phyloP scores from a whole-genome alignment of 73 alveolate species.

The Stentor roeselii region DNA sequence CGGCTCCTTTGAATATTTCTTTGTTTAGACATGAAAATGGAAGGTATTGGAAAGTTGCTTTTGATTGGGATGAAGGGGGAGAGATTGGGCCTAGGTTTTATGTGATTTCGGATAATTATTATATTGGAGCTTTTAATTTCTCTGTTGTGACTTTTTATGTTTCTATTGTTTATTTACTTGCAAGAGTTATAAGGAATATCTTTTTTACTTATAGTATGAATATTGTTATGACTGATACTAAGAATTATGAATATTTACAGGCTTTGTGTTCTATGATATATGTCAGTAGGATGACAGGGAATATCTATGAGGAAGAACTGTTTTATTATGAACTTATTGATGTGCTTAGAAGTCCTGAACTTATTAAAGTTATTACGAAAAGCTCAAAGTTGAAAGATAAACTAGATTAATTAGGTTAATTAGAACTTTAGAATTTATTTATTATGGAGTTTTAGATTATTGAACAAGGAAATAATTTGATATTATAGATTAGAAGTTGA shows the following conservation, averaged over 20 bases:
- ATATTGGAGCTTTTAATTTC: conserved; percentile 37
- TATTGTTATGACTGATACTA: conserved; percentile 76
- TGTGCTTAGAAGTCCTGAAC: conserved; percentile 93
- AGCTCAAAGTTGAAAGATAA: neutral
- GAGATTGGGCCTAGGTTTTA: conserved; percentile 43
- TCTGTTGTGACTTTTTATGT: conserved; percentile 57
- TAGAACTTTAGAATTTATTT: too few relatives aligned
- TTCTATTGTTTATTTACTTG: conserved; percentile 57
- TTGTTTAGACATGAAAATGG: neutral
- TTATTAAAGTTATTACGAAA: conserved; percentile 8
- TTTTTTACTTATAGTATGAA: conserved; percentile 57
- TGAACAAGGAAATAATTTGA: too few relatives aligned
- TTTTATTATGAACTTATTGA: conserved; percentile 90
- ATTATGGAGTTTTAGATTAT: too few relatives aligned
- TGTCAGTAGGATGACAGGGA: conserved; percentile 76
- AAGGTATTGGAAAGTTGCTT: conserved; percentile 2
- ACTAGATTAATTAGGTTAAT: neutral
- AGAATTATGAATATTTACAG: conserved; percentile 78
- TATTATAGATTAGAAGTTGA: too few relatives aligned
- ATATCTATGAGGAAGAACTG: conserved; percentile 81
- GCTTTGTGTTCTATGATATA: conserved; percentile 87
- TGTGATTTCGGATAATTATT: conserved; percentile 48
- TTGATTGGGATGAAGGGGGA: neutral
- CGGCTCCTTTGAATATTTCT: too few relatives aligned
- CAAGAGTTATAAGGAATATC: conserved; percentile 51